A percentile compares a stretch with the other conserved stretches of the same genome.
Evolutionary conservation across 805 yeast species (phyloP).

Genomic region (Metschnikowia hibisci): DNA sequence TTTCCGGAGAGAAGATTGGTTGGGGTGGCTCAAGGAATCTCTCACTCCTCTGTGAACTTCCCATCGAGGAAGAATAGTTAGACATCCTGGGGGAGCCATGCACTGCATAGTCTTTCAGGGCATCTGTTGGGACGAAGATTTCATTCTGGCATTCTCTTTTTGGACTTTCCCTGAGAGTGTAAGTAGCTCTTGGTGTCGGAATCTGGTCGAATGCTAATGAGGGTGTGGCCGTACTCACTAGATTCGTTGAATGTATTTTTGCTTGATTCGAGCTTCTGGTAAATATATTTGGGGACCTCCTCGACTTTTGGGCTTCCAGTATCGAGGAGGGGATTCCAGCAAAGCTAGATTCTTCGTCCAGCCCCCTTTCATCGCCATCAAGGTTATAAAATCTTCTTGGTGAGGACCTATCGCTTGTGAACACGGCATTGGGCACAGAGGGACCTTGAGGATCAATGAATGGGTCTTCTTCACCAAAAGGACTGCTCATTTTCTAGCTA

Average conservation of each 20-base stretch:
- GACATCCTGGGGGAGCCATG: slow-evolving; percentile 35
- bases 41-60: slow-evolving; percentile 39
- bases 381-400: slow-evolving; percentile 34
- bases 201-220: slow-evolving; percentile 8
- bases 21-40: slow-evolving; percentile 59
- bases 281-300: slow-evolving; percentile 44
- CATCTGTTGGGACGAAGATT: slow-evolving; percentile 41
- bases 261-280: slow-evolving; percentile 33
- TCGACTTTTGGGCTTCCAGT: slow-evolving; percentile 20
- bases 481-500: slow-evolving; percentile 26
- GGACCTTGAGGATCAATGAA: slow-evolving; percentile 32
- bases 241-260: slow-evolving; percentile 4
- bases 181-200: slow-evolving; percentile 59
- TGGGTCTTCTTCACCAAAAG: slow-evolving; percentile 32
- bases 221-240: slow-evolving; percentile 9
- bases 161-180: slow-evolving; percentile 66
- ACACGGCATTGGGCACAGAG: slow-evolving; percentile 36
- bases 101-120: slow-evolving; percentile 23
- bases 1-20: slow-evolving; percentile 60
- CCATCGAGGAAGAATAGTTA: slow-evolving; percentile 25
- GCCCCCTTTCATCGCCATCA: slow-evolving; percentile 18
- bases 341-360: slow-evolving; percentile 23
- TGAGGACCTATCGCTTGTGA: slow-evolving; percentile 34
- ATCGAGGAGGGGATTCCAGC: slow-evolving; percentile 31
- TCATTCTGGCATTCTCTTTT: slow-evolving; percentile 50